Evolutionary conservation across 1,139 yeast genomes (phyloP), one percentile per base, ranked within the genome.

Genomic region (Saccharomyces hybrid): DNA sequence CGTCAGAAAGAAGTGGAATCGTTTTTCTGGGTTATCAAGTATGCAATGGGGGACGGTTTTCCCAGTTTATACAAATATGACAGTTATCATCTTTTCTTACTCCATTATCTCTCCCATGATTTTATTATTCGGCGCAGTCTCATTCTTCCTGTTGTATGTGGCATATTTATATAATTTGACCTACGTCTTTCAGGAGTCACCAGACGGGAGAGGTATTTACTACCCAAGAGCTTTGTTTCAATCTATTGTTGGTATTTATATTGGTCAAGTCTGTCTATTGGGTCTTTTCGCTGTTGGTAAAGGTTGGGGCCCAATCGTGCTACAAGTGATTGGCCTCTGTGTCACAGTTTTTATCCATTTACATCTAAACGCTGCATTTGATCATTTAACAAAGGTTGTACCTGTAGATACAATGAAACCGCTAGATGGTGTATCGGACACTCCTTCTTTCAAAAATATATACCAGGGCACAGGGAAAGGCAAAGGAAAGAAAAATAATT

Each of bases 301-400:
- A 77, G 88, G 95, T 55, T 91, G 97, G 97, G 97, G 96, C 46
- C 95, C 96, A 50, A 79, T 91, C 60, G 91, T 81, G n/a, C 73
- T 93, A 53, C 89, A 87, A 70, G 85, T 81, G 8, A 77, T 88
- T 55, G 75, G 84, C 54, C 65, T 89, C 14, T 81, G 76, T 14
- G 75, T 79, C 59, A 89, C 97, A 0, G 78, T 80, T 4, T 81
- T 82, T 64, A 78, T 81, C 55, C 97, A 93, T 66, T 47, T 81
- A 34, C 76, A 80, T 57, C 70, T 91, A 64, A 78, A 75, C 54
- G 60, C 66, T 26, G 87, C 96, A 0, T 88, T 88, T 68, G 82
- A 77, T 55, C 78, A 79, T n/a, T 75, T 90, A 66, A 66, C 84
- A 58, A 65, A 68, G 0, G 78, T 78, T 27, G 76, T 84, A 49